Conservation (phyloP, 2,329 filamentous ascomycete species). For the Rutstroemia sp. region DNA sequence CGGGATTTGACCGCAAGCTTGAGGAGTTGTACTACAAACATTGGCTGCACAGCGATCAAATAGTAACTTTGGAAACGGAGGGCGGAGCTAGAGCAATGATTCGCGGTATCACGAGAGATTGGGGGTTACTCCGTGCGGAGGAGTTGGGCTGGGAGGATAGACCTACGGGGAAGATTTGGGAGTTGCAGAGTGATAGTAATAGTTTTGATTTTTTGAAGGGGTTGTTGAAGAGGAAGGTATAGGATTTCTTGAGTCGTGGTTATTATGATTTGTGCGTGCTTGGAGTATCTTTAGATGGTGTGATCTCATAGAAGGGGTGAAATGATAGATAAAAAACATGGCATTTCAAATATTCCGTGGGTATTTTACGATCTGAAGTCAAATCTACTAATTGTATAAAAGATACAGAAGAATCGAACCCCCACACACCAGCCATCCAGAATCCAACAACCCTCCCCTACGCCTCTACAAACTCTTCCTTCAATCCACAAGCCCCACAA, state of each 20-base stretch:
- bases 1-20: conserved; percentile 67
- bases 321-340: no score
- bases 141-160: conserved; percentile 69
- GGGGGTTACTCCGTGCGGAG: conserved; percentile 78
- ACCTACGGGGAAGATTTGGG: conserved; percentile 69
- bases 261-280: no score
- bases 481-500: conserved; percentile 12
- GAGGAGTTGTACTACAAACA: conserved; percentile 71
- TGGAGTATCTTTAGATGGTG: no score
- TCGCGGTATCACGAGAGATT: conserved; percentile 84
- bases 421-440: no score
- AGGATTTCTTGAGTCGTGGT: background rate
- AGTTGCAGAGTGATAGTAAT: conserved; percentile 92
- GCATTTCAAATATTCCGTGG: no score
- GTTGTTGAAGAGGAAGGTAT: conserved; percentile 66
- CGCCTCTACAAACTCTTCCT: no score
- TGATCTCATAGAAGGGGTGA: background rate
- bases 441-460: no score
- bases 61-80: conserved; percentile 70
- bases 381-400: no score
- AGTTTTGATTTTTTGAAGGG: conserved; percentile 98
- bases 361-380: no score
- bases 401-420: no score
- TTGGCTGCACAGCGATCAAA: conserved; percentile 78
- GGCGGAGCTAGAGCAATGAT: conserved; percentile 69